Evolutionary conservation across 192 early-diverging fungal species (phyloP).

Genomic region (Gryganskiella cystojenkinii): DNA sequence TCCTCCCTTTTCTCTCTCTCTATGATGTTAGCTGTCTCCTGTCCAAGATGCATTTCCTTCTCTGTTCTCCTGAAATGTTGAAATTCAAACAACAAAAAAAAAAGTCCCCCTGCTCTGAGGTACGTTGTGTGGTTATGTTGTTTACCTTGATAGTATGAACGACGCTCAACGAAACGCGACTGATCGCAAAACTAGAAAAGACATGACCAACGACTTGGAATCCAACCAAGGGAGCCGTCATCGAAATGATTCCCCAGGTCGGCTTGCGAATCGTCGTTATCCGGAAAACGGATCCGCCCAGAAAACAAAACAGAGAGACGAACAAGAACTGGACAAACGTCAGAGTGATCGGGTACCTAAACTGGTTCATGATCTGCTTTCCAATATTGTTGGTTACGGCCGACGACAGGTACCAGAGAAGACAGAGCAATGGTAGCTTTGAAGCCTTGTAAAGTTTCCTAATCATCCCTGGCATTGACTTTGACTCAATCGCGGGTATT

Average conservation of each 20-base stretch:
- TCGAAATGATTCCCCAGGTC: slow-evolving; percentile 62
- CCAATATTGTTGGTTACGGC: slow-evolving; percentile 87
- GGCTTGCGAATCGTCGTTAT: slow-evolving; percentile 66
- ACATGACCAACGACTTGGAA: slow-evolving; percentile 91
- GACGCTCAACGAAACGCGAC: slow-evolving; percentile 82
- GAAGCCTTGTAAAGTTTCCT: slow-evolving; percentile 54
- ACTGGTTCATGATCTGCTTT: slow-evolving; percentile 82
- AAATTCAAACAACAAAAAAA: background rate
- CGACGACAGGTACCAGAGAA: slow-evolving; percentile 85
- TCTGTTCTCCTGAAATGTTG: background rate
- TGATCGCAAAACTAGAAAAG: slow-evolving; percentile 81
- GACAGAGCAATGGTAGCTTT: slow-evolving; percentile 72
- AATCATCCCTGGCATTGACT: slow-evolving; percentile 16
- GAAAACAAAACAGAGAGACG: slow-evolving; percentile 72
- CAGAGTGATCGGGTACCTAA: slow-evolving; percentile 84
- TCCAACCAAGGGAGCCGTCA: slow-evolving; percentile 75
- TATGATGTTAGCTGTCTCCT: background rate
- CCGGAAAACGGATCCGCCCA: slow-evolving; percentile 42
- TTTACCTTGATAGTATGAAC: slow-evolving; percentile 92
- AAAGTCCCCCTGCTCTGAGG: background rate
- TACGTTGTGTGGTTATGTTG: background rate
- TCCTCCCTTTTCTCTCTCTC: background rate
- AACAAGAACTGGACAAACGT: slow-evolving; percentile 88
- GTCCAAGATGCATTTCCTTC: background rate
- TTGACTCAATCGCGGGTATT: background rate